Evolutionary conservation across 2,329 filamentous ascomycete species (phyloP).

Genomic region (Ophiostoma novo-ulmi): DNA sequence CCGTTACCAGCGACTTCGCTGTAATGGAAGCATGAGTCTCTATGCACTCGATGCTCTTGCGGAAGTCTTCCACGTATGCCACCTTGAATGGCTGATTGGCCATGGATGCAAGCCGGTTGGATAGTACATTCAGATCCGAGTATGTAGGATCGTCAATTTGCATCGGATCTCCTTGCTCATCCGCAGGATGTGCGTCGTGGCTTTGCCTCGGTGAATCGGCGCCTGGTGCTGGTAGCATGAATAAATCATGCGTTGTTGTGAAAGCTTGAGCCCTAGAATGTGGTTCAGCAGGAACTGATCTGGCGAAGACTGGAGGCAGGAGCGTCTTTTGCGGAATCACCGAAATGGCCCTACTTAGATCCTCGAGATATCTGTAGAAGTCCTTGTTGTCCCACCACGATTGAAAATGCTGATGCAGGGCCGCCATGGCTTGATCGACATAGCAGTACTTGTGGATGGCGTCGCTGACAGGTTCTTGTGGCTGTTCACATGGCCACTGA

Average conservation of each 20-base stretch:
- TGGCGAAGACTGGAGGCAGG: neutral
- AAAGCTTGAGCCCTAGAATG: neutral
- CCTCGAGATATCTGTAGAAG: slow-evolving; percentile 15
- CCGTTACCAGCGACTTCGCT: too few species aligned
- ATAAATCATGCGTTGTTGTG: neutral
- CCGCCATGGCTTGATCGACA: neutral
- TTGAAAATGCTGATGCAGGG: neutral
- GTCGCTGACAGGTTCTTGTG: neutral
- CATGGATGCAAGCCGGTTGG: neutral
- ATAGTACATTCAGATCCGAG: neutral
- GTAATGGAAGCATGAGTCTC: too few species aligned
- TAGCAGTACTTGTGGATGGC: neutral
- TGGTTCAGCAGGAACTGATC: neutral
- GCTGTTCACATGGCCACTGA: neutral
- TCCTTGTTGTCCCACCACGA: slow-evolving; percentile 13
- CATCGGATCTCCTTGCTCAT: neutral
- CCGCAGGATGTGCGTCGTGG: neutral
- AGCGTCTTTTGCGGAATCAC: neutral
- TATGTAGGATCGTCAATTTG: neutral
- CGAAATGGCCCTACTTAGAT: neutral
- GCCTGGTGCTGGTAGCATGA: neutral
- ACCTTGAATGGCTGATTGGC: slow-evolving; percentile 8
- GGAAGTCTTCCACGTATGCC: neutral
- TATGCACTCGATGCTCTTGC: slow-evolving; percentile 7
- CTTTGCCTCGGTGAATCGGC: neutral